Percentiles rank a stretch among this genome's conserved stretches.
Conservation (phyloP, 371 early-diverging fungal species). For the Dinochytrium kinnereticum region DNA sequence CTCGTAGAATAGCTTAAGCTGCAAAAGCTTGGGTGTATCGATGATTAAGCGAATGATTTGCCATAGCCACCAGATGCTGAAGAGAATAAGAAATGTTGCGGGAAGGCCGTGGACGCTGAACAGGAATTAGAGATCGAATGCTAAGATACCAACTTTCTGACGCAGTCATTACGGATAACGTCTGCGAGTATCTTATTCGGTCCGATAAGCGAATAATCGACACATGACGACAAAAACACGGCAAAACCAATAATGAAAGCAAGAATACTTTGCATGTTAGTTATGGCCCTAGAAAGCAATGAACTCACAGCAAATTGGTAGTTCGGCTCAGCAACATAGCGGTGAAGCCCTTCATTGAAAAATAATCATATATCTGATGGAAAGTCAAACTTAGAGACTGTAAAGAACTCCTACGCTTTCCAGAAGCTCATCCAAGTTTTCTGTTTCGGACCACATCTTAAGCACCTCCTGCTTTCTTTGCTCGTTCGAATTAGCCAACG, state of each 20-base stretch:
- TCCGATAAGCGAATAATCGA: conserved; percentile 81
- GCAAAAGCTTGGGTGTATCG: conserved; percentile 73
- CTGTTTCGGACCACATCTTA: conserved; percentile 83
- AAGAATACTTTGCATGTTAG: conserved; percentile 59
- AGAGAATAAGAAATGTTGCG: conserved; percentile 57
- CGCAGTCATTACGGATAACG: conserved; percentile 76
- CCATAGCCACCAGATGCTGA: conserved; percentile 75
- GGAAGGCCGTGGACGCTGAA: conserved; percentile 38
- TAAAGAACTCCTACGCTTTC: conserved; percentile 52
- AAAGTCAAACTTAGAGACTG: conserved; percentile 7
- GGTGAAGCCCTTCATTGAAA: conserved; percentile 77
- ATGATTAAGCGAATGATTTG: conserved; percentile 69
- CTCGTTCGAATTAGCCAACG: not conserved
- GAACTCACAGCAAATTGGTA: conserved; percentile 73
- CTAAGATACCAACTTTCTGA: conserved; percentile 40
- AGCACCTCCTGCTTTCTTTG: conserved; percentile 68
- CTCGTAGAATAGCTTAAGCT: conserved; percentile 86
- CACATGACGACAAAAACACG: conserved; percentile 85
- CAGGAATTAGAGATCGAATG: no score
- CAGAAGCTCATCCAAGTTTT: conserved; percentile 82
- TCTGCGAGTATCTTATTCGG: conserved; percentile 69
- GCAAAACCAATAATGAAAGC: conserved; percentile 88
- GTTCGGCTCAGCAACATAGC: conserved; percentile 74
- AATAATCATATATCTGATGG: conserved; percentile 80
- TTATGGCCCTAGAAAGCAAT: conserved; percentile 10